Evolutionary conservation across 2,329 filamentous ascomycete genomes (phyloP).

Genomic region (Aureobasidium lini): DNA sequence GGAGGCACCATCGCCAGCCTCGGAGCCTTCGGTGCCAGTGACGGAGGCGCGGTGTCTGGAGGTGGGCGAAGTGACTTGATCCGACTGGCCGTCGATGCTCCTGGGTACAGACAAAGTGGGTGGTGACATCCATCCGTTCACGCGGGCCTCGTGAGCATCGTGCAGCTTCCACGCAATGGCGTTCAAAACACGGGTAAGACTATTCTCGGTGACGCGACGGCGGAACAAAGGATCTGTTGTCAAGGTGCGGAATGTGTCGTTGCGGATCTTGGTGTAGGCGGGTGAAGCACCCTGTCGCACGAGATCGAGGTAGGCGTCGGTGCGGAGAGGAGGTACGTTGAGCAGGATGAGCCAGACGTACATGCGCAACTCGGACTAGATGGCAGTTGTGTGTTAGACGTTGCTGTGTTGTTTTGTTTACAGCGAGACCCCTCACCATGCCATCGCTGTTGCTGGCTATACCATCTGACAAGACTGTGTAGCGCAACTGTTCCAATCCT

Average conservation of each 20-base stretch:
- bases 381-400: not conserved
- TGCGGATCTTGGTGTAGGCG: constrained; percentile 93
- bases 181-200: constrained; percentile 86
- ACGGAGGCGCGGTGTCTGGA: constrained; percentile 32
- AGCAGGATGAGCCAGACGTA: constrained; percentile 95
- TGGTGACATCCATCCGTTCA: constrained; percentile 44
- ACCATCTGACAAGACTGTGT: constrained; percentile 67
- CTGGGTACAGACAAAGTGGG: constrained; percentile 42
- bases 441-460: constrained; percentile 72
- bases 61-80: constrained; percentile 31
- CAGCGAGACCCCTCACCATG: constrained; percentile 51
- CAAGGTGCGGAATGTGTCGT: constrained; percentile 94
- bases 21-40: constrained; percentile 55
- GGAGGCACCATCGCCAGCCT: constrained; percentile 48
- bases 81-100: constrained; percentile 44
- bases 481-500: constrained; percentile 62
- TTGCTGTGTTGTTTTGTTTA: not conserved
- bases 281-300: constrained; percentile 91
- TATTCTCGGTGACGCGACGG: constrained; percentile 89
- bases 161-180: constrained; percentile 90
- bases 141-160: constrained; percentile 59
- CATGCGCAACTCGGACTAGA: constrained; percentile 80
- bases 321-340: constrained; percentile 74
- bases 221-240: constrained; percentile 97
- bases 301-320: constrained; percentile 80